Evolutionary conservation across 73 alveolate genomes (phyloP).

Genomic region (Paramecium tetraurelia): DNA sequence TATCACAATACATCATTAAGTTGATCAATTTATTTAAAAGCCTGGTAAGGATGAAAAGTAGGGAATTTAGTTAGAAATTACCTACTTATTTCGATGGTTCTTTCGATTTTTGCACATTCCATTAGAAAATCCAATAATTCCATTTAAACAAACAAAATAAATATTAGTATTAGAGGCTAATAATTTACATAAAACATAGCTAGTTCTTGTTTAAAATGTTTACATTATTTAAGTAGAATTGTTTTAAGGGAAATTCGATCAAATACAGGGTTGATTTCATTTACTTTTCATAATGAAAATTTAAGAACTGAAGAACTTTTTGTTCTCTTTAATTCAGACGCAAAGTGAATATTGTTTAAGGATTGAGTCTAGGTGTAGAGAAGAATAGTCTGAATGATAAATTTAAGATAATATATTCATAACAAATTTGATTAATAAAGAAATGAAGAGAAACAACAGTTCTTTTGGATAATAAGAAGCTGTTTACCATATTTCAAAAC

Average conservation of each 20-base stretch:
- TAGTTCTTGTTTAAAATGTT: neutral
- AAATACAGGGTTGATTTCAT: too few relatives aligned
- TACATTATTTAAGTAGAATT: too few relatives aligned
- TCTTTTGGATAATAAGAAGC: neutral
- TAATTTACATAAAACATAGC: neutral
- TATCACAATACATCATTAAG: neutral
- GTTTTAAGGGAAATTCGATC: too few relatives aligned
- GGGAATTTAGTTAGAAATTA: neutral
- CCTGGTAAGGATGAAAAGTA: conserved; percentile 7
- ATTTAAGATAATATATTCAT: neutral
- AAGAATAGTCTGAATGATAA: neutral
- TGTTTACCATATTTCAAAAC: neutral
- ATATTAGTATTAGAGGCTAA: neutral
- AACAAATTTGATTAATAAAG: neutral
- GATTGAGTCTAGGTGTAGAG: neutral
- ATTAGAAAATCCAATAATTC: conserved; percentile 21
- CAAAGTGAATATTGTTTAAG: too few relatives aligned
- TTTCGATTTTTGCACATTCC: conserved; percentile 21
- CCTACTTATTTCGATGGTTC: conserved; percentile 25
- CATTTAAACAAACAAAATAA: conserved; percentile 30
- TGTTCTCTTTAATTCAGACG: neutral
- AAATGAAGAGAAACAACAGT: neutral
- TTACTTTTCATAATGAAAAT: too few relatives aligned
- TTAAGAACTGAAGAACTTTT: too few relatives aligned
- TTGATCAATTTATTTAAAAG: neutral